Conservation (phyloP, 768 basidiomycete species). For the Amanita exitialis region DNA sequence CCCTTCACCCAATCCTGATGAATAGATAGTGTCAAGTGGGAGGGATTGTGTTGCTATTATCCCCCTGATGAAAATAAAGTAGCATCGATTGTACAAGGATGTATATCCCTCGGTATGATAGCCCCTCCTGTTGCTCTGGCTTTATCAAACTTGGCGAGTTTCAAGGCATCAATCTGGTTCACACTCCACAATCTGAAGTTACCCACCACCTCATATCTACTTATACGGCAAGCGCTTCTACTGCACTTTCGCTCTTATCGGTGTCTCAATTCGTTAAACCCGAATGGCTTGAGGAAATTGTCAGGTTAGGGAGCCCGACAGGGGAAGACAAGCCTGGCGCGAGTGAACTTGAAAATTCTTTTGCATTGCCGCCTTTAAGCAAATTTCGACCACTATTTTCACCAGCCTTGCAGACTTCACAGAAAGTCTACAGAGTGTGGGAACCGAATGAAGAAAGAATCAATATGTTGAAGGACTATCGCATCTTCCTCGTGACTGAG, state of each 20-base stretch:
- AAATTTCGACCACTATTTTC: constrained; percentile 55
- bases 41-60: constrained; percentile 37
- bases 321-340: constrained; percentile 20
- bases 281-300: constrained; percentile 57
- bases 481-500: constrained; percentile 56
- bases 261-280: constrained; percentile 49
- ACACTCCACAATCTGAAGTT: constrained; percentile 30
- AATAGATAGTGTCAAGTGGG: constrained; percentile 38
- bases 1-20: not conserved
- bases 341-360: constrained; percentile 39
- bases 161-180: constrained; percentile 47
- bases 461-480: constrained; percentile 37
- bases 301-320: constrained; percentile 36
- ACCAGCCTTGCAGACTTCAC: constrained; percentile 31
- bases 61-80: constrained; percentile 24
- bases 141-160: not conserved
- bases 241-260: constrained; percentile 52
- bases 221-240: constrained; percentile 34
- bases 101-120: constrained; percentile 43
- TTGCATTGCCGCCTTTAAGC: constrained; percentile 36
- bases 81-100: constrained; percentile 28
- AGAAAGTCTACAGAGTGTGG: constrained; percentile 52
- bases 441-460: constrained; percentile 56
- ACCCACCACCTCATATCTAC: constrained; percentile 58
- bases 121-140: not conserved